Base-by-base conservation (phyloP, 371 early-diverging fungal genomes). In the Mucor piriformis region DNA sequence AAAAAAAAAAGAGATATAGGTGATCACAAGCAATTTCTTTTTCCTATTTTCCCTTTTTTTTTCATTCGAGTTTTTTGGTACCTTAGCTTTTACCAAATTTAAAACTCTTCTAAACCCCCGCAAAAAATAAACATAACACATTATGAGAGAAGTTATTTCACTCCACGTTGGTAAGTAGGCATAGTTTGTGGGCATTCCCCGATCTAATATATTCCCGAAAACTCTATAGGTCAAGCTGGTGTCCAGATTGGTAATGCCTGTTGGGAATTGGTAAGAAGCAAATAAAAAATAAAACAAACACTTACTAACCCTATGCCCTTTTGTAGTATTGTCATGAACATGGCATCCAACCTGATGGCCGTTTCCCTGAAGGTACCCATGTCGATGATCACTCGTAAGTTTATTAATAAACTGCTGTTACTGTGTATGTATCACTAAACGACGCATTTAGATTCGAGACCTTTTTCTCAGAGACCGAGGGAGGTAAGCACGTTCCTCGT, bases 401-500 rank as follows among this genome's bases (percentile, higher is more conserved):
- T 71, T 42, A 16, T 42, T 42, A 37, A 37, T 24, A 25, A 46
- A 74, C 73, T 29, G 11, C 10, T 24, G 8, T 20, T 3, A 40
- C 13, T 85, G 80, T 82, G 91, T 63, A 25, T 58, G 58, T 67
- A 35, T 43, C 6, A 40, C 33, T 40, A 23, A 13, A 21, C 35
- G 13, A 3, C 8, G 20, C 10, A 16, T 35, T 23, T 13, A 56
- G 59, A 8, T 74, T 72, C 35, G 76, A 93, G 80, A 97, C 98
- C 73, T 98, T 99, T 88, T 95, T 96, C 79, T 88, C 86, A 34
- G 97, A 98, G 84, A 98, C 99, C 57, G 92, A 94, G 76, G 86
- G 91, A 62, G 98, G 99, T 67, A 99, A 94, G 85, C 95, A 95
- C 85, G 99, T 99, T 54, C 99, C 99, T 51, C 95, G 99, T 79